phyloP scores from a whole-genome alignment of 768 basidiomycete species.

The Mycena kentingensis region DNA sequence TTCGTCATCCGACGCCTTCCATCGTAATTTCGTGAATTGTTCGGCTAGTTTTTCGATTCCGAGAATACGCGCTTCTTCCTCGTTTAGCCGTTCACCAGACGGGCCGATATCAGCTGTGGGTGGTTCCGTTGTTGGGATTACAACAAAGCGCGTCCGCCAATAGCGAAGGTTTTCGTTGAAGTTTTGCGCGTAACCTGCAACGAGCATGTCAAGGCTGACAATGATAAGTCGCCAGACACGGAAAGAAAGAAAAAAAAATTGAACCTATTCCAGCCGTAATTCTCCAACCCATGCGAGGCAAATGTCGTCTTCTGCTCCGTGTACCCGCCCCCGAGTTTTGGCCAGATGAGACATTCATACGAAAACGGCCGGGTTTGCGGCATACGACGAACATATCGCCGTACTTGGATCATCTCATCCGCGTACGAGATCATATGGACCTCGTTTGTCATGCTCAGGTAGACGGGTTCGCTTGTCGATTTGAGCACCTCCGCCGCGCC shows the following conservation, averaged over 20 bases:
- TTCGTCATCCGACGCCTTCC: conserved; percentile 67
- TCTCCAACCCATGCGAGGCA: conserved; percentile 74
- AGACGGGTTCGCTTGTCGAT: conserved; percentile 69
- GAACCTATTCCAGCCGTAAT: conserved; percentile 87
- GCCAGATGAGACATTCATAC: conserved; percentile 94
- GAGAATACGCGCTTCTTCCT: conserved; percentile 83
- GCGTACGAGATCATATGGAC: conserved; percentile 92
- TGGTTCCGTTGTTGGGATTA: conserved; percentile 82
- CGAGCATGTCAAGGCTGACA: conserved; percentile 80
- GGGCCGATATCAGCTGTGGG: conserved; percentile 58
- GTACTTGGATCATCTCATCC: conserved; percentile 87
- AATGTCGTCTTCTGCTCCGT: conserved; percentile 78
- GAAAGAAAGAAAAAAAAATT: not conserved
- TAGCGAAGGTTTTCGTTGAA: conserved; percentile 84
- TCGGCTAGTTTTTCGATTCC: conserved; percentile 94
- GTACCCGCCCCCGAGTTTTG: conserved; percentile 85
- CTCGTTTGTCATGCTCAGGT: conserved; percentile 92
- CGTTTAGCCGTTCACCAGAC: conserved; percentile 73
- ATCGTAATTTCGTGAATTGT: conserved; percentile 80
- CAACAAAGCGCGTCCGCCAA: conserved; percentile 92
- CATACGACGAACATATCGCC: conserved; percentile 79
- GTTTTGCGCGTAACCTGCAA: conserved; percentile 78
- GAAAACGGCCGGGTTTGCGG: conserved; percentile 61
- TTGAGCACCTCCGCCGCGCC: conserved; percentile 70
- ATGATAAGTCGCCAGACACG: conserved; percentile 1